Percentiles rank a stretch among this genome's conserved stretches.
These are phyloP conservation scores for Tetrapisispora pingtungensis DNA, from an alignment of 805 yeast species.

Conservation along the genomic window DNA sequence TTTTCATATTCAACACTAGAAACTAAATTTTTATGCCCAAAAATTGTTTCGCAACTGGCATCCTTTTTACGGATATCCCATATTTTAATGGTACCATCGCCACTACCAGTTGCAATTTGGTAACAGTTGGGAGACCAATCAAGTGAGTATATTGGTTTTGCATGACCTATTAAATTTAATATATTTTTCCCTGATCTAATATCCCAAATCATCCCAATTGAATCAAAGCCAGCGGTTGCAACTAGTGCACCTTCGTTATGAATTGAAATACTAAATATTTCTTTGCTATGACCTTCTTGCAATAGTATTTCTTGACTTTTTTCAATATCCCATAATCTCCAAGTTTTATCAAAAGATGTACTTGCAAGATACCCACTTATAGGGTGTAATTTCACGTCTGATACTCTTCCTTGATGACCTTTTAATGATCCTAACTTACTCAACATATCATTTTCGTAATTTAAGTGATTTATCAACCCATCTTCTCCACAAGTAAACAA, in stretches of 20 bases:
- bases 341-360: slow-evolving; percentile 76
- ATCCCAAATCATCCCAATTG: slow-evolving; percentile 73
- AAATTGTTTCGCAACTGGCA: slow-evolving; percentile 35
- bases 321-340: slow-evolving; percentile 77
- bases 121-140: slow-evolving; percentile 73
- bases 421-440: slow-evolving; percentile 17
- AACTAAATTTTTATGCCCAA: slow-evolving; percentile 67
- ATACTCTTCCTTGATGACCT: slow-evolving; percentile 51
- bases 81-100: slow-evolving; percentile 65
- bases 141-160: slow-evolving; percentile 55
- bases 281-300: slow-evolving; percentile 84
- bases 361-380: slow-evolving; percentile 44
- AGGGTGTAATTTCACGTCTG: slow-evolving; percentile 59
- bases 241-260: slow-evolving; percentile 73
- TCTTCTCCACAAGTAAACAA: slow-evolving; percentile 41
- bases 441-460: slow-evolving; percentile 8
- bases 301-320: slow-evolving; percentile 40
- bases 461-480: slow-evolving; percentile 32
- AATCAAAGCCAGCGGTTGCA: slow-evolving; percentile 74
- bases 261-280: slow-evolving; percentile 48
- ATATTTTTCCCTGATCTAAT: slow-evolving; percentile 64
- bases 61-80: slow-evolving; percentile 68
- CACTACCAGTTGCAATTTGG: slow-evolving; percentile 73
- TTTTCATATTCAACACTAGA: slow-evolving; percentile 51
- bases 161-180: slow-evolving; percentile 54